phyloP scores from a whole-genome alignment of 164 flowering plant species.

The Tetrastigma voinierianum region DNA sequence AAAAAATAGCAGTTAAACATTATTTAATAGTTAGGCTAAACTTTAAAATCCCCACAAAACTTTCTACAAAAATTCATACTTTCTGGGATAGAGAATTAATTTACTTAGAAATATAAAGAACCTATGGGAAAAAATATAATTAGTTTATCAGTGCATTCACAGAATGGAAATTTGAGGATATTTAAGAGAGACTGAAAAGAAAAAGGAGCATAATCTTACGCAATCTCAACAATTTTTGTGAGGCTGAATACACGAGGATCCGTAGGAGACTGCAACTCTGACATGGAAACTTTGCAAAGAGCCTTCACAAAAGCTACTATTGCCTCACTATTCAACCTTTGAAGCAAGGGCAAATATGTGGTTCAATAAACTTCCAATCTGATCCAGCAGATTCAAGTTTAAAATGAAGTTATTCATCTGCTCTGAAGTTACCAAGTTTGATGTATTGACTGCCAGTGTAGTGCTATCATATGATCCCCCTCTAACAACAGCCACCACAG shows the following conservation, averaged over 20 bases:
- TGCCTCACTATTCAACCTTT: constrained; percentile 93
- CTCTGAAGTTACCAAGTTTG: constrained; percentile 74
- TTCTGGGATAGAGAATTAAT: neutral
- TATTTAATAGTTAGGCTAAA: neutral
- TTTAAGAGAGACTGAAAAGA: neutral
- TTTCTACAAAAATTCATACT: neutral
- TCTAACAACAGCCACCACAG: constrained; percentile 92
- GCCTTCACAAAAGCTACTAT: constrained; percentile 96
- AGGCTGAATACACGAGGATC: constrained; percentile 99
- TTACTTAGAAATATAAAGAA: neutral
- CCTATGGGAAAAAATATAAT: neutral
- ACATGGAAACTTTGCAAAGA: constrained; percentile 89
- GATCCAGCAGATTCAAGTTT: constrained; percentile 92
- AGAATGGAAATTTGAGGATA: neutral
- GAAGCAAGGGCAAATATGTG: constrained; percentile 97
- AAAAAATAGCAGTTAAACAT: too few relatives aligned
- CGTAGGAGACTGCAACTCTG: constrained; percentile 94
- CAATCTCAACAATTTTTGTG: constrained; percentile 94
- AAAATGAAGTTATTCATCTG: constrained; percentile 84
- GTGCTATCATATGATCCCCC: constrained; percentile 99
- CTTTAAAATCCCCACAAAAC: neutral
- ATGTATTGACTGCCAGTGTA: constrained; percentile 44
- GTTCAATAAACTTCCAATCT: constrained; percentile 90
- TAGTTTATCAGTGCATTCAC: neutral
- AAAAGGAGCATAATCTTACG: constrained; percentile 57